phyloP scores from a whole-genome alignment of 1,139 yeast genomes.

The Geotrichum phurueaensis region DNA sequence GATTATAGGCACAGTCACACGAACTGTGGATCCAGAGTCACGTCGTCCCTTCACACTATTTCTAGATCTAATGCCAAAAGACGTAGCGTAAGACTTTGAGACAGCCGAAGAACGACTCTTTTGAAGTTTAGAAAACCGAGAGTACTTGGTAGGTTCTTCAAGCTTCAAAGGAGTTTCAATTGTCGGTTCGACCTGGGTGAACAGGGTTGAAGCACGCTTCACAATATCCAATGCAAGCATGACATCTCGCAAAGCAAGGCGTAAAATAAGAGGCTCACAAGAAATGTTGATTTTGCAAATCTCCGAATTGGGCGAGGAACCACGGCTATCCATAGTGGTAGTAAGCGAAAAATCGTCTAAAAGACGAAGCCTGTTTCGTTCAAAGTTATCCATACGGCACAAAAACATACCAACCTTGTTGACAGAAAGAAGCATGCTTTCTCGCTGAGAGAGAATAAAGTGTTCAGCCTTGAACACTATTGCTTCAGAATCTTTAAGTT shows the following conservation, averaged over 20 bases:
- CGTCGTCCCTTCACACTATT: background rate
- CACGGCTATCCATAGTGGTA: constrained; percentile 65
- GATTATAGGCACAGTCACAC: constrained; percentile 27
- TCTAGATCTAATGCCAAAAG: background rate
- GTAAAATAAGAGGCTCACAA: constrained; percentile 71
- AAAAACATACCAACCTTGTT: constrained; percentile 83
- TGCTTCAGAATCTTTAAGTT: constrained; percentile 68
- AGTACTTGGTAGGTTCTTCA: constrained; percentile 21
- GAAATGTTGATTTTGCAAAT: constrained; percentile 63
- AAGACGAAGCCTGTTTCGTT: constrained; percentile 58
- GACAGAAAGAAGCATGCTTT: constrained; percentile 56
- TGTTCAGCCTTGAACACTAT: constrained; percentile 86
- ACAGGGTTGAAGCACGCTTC: constrained; percentile 59
- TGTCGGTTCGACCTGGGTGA: constrained; percentile 25
- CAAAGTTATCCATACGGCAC: constrained; percentile 63
- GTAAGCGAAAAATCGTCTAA: constrained; percentile 86
- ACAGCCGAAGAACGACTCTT: constrained; percentile 1
- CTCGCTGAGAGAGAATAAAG: constrained; percentile 62
- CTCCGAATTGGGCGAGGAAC: constrained; percentile 51
- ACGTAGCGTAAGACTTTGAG: background rate
- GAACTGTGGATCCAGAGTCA: background rate
- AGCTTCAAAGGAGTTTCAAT: background rate
- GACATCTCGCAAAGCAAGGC: constrained; percentile 84
- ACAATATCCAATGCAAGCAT: constrained; percentile 69
- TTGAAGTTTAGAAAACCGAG: constrained; percentile 24